These are phyloP conservation scores for Endotrypanum monterogeii DNA, from an alignment of 208 protist species.

Conservation along the genomic window DNA sequence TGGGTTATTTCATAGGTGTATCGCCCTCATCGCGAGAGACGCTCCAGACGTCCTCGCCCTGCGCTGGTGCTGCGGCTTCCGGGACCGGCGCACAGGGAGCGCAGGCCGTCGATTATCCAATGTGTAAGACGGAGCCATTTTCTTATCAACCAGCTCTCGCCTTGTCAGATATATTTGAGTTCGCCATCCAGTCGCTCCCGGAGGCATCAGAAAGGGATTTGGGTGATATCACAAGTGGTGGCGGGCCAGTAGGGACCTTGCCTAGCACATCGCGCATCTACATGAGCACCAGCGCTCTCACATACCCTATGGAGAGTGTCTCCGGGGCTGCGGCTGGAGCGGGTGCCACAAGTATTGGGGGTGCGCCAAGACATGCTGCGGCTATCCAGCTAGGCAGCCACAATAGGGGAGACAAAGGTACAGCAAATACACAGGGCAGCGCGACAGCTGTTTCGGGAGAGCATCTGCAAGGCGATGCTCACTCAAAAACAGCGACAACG, in stretches of 20 bases:
- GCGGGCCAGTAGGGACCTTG: background rate
- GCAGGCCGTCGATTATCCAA: background rate
- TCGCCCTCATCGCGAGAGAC: background rate
- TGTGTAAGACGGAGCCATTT: background rate
- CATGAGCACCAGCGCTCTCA: background rate
- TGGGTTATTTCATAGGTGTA: constrained; percentile 19
- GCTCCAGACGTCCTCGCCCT: background rate
- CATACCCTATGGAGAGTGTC: background rate
- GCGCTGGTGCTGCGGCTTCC: background rate
- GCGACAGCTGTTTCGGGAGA: background rate
- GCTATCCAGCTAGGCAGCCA: background rate
- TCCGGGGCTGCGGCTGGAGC: background rate
- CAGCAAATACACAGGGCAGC: background rate
- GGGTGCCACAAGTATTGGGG: background rate
- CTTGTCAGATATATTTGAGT: constrained; percentile 24
- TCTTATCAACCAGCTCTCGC: background rate
- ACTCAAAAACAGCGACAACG: background rate
- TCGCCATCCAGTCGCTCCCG: constrained; percentile 22
- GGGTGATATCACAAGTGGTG: background rate
- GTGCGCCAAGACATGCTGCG: background rate
- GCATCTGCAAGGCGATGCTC: background rate
- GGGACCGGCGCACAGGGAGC: background rate
- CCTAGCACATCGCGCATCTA: background rate
- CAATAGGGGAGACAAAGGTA: background rate
- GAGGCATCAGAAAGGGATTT: background rate